phyloP scores from a whole-genome alignment of 2,329 filamentous ascomycete genomes.

The Sporothrix inflata region DNA sequence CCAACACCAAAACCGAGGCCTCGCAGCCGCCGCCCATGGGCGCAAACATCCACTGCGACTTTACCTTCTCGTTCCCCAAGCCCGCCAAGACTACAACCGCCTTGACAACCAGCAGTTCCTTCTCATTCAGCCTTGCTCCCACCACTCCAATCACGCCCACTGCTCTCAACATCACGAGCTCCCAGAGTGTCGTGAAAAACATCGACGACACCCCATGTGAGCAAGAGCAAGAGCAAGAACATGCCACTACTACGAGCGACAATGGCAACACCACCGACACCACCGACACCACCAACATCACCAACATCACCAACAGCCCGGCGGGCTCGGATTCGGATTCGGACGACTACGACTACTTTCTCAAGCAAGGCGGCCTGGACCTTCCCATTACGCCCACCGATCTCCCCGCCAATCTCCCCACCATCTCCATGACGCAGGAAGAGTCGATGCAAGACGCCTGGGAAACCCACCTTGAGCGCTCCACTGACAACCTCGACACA shows the following conservation, averaged over 20 bases:
- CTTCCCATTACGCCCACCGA: no score
- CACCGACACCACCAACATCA: no score
- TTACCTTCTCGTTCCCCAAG: not conserved
- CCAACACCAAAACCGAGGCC: not conserved
- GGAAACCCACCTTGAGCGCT: not conserved
- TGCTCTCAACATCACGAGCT: not conserved
- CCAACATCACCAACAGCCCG: no score
- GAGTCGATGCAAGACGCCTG: not conserved
- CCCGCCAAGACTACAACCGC: not conserved
- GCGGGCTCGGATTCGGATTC: not conserved
- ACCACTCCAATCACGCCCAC: not conserved
- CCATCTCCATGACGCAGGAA: not conserved
- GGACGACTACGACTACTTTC: not conserved
- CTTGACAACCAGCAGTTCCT: not conserved
- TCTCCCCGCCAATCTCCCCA: not conserved
- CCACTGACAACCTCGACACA: not conserved
- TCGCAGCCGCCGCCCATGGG: no score
- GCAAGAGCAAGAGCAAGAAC: no score
- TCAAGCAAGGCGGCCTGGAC: not conserved
- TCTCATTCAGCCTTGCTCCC: not conserved
- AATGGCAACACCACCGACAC: not conserved
- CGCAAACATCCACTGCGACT: no score
- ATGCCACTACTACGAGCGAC: not conserved
- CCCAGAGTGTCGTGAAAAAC: not conserved
- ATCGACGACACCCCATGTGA: not conserved